Conservation (phyloP, 108 stramenopile genomes). For the Schizochytrium sp. region DNA sequence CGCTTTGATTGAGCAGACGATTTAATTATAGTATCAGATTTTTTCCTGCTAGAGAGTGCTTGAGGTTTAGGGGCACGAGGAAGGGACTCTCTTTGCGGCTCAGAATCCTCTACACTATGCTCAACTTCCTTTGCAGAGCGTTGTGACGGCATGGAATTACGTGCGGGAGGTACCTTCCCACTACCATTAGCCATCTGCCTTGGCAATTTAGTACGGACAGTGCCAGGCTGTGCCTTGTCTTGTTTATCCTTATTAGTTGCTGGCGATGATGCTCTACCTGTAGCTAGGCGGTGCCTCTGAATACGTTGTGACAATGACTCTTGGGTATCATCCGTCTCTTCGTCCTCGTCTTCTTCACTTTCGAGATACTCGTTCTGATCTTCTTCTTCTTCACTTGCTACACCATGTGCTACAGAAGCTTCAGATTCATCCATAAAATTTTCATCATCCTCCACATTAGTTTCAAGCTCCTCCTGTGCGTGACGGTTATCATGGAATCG, state of each 20-base stretch:
- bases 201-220: too few species aligned
- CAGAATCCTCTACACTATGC: background rate
- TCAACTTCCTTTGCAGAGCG: background rate
- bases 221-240: too few species aligned
- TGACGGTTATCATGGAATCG: background rate
- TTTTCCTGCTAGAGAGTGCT: too few species aligned
- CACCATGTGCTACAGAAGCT: background rate
- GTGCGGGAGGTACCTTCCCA: background rate
- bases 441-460: background rate
- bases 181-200: background rate
- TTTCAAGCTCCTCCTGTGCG: background rate
- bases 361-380: conserved; percentile 26
- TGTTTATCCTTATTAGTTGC: too few species aligned
- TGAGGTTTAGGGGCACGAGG: too few species aligned
- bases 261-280: too few species aligned
- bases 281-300: too few species aligned
- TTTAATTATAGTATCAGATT: background rate
- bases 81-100: too few species aligned
- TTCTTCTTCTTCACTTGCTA: background rate
- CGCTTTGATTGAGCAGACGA: background rate
- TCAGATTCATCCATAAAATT: conserved; percentile 18
- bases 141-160: conserved; percentile 19
- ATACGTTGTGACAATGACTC: background rate
- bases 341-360: conserved; percentile 16
- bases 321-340: background rate